Evolutionary conservation across 441 rosid species (phyloP), one percentile per base, ranked within the genome.

Genomic region (Biscutella laevigata): DNA sequence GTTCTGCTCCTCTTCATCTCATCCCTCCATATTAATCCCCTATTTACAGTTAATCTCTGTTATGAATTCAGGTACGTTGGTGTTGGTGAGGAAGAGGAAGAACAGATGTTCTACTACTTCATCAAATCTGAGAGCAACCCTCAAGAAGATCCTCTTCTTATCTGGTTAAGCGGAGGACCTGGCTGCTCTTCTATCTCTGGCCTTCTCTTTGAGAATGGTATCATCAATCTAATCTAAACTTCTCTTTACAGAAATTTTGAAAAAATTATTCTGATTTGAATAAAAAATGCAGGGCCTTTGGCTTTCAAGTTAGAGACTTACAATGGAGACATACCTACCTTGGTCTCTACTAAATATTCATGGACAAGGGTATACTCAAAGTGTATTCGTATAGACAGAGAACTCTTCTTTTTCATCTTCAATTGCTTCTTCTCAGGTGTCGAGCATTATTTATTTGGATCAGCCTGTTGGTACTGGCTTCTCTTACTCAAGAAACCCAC

Each of bases 121-220:
- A 45, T 77, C 15, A 62, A 77, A 69, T 84, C 90, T 16, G 73
- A 84, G 42, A 66, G 61, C 46, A 72, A 66, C 49, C 61, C 82
- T 0, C 9, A 35, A 35, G 43, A 66, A 7, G 94, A 80, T 19
- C 84, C 88, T 59, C 71, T 87, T 48, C 13, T 87, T 68, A 62
- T 87, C 10, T 87, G 96, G 94, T 57, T 87, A 19, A 77, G 78
- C 1, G 94, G 96, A 13, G 86, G 90, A 57, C 94, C 88, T 34
- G 88, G 82, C 24, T 84, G 94, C 69, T 77, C 94, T 9, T 70
- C 72, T n/a, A 43, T 87, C 7, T 68, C 82, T 3, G 84, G 63
- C 11, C 74, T 82, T 53, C 32, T 52, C 50, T 70, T 8, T 40
- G 88, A 82, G 58, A 82, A 75, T 27, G 95, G 94, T 86, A 62